phyloP scores from a whole-genome alignment of 2,329 filamentous ascomycete genomes.

The Didymellaceae sp. region DNA sequence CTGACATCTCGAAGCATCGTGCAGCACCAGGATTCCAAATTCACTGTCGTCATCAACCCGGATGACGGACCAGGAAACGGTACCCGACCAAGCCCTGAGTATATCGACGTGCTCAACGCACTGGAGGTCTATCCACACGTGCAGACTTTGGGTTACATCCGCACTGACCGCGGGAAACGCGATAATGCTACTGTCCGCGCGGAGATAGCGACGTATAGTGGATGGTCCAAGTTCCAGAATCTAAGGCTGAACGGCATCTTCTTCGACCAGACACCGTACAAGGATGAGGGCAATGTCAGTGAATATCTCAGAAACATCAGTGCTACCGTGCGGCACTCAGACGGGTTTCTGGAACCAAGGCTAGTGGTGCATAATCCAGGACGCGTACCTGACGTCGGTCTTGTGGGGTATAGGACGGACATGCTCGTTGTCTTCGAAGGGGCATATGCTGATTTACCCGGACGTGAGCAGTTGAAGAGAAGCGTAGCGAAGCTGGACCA shows the following conservation, averaged over 20 bases:
- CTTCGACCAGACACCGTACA: slow-evolving; percentile 56
- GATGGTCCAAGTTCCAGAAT: slow-evolving; percentile 50
- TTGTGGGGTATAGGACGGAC: slow-evolving; percentile 25
- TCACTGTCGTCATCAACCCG: slow-evolving; percentile 60
- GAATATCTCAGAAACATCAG: slow-evolving; percentile 34
- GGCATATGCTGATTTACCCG: slow-evolving; percentile 21
- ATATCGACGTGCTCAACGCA: slow-evolving; percentile 51
- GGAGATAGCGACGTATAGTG: slow-evolving; percentile 57
- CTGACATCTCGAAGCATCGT: slow-evolving; percentile 19
- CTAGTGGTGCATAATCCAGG: slow-evolving; percentile 35
- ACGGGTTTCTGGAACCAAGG: slow-evolving; percentile 23
- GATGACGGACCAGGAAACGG: slow-evolving; percentile 52
- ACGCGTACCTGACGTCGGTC: slow-evolving; percentile 22
- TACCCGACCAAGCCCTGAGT: slow-evolving; percentile 51
- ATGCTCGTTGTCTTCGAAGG: slow-evolving; percentile 36
- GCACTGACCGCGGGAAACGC: slow-evolving; percentile 52
- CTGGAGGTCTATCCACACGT: slow-evolving; percentile 55
- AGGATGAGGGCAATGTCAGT: slow-evolving; percentile 12
- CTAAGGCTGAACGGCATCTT: slow-evolving; percentile 55
- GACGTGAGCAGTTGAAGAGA: slow-evolving; percentile 13
- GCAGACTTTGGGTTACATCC: slow-evolving; percentile 58
- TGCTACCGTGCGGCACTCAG: slow-evolving; percentile 23
- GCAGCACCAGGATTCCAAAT: slow-evolving; percentile 50
- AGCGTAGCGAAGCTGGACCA: slow-evolving; percentile 12
- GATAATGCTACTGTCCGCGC: slow-evolving; percentile 24